Percentiles rank a stretch among this genome's conserved stretches.
Conservation (phyloP, 179 eudicot species). For the Spinacia oleracea region DNA sequence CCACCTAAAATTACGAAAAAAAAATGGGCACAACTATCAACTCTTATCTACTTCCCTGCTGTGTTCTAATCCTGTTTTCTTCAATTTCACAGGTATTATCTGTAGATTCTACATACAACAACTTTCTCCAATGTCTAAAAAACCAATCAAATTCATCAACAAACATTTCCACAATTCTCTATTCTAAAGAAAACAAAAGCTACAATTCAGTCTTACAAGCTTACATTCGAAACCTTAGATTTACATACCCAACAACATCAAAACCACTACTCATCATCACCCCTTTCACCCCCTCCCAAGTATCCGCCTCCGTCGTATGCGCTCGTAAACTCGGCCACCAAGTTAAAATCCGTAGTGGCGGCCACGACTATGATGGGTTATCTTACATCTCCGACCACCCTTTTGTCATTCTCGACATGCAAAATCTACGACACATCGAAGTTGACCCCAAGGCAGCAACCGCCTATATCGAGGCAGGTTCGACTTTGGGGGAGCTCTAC, state of each 20-base stretch:
- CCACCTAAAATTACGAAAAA: neutral
- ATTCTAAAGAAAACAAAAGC: conserved; percentile 13
- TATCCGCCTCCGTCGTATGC: conserved; percentile 25
- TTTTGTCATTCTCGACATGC: conserved; percentile 30
- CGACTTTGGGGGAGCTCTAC: conserved; percentile 35
- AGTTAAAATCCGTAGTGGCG: conserved; percentile 31
- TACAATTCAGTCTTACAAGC: conserved; percentile 15
- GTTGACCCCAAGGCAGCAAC: conserved; percentile 19
- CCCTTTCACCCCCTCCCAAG: conserved; percentile 17
- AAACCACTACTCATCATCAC: conserved; percentile 30
- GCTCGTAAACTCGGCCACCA: conserved; percentile 14
- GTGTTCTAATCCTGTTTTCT: neutral
- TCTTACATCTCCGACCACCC: conserved; percentile 24
- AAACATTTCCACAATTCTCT: conserved; percentile 22
- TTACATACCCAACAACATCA: conserved; percentile 15
- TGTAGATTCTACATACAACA: neutral
- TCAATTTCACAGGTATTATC: neutral
- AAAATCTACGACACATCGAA: neutral
- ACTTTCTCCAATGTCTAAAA: conserved; percentile 23
- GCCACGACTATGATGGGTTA: conserved; percentile 32
- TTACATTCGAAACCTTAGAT: conserved; percentile 26
- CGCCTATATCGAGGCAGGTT: conserved; percentile 39
- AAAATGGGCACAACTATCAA: conserved; percentile 1
- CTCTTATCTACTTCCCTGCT: neutral
- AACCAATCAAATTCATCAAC: neutral